Evolutionary conservation across 768 basidiomycete species (phyloP), one percentile per base, ranked within the genome.

Genomic region (Russula sp.): DNA sequence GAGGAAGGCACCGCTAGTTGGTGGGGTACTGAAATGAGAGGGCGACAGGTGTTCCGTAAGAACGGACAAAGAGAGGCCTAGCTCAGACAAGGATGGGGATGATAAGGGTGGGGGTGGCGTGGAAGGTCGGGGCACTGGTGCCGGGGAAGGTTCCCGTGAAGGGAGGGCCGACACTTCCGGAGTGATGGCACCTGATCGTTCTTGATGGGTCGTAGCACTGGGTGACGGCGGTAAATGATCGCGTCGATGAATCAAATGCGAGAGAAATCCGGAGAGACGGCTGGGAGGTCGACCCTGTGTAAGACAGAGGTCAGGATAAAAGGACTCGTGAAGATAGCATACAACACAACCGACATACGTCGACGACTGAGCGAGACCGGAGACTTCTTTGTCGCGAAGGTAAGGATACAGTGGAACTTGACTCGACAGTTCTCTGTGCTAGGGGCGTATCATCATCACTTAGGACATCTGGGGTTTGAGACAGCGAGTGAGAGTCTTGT

Each of bases 251-350:
- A 93, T 88, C 62, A 93, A 79, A 68, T 83, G 84, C 16, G 83
- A 86, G 72, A 92, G 85, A 74, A 93, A 93, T n/a, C 91, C 91
- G 31, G 91, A 93, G 35, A 93, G 78, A 34, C 91, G 81, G 71
- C 86, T 90, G 32, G 86, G 80, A 44, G 86, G 76, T 61, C 89
- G 85, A 63, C 75, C 73, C 81, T 86, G 71, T 45, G 32, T 22
- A 7, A 34, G 31, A 37, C 14, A 13, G 39, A 44, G 40, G 40
- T 59, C 8, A 52, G 50, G 22, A 68, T 69, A 70, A 65, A 18
- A 67, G 64, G 57, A 54, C 52, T 49, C 58, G 55, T 59, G 50
- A 45, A 22, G 35, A 35, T 22, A 32, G 51, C n/a, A 35, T 16
- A 34, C 1, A 42, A n/a, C 3, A 55, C 34, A 55, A 74, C 44